Evolutionary conservation across 257 asterid species (phyloP).

Genomic region (Nyctanthes arbortristis): DNA sequence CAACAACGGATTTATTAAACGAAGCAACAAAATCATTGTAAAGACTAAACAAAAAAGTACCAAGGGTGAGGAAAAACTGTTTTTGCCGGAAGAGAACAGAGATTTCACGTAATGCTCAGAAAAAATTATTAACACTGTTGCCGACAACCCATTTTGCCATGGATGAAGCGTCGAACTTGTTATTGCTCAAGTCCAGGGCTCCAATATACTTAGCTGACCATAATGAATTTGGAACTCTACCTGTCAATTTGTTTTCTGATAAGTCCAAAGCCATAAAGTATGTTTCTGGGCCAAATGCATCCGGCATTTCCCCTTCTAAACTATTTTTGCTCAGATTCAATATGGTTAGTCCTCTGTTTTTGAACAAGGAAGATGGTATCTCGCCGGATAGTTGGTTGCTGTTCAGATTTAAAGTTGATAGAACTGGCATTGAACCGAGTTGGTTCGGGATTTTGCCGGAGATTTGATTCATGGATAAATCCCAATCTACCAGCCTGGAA

Average conservation of each 20-base stretch:
- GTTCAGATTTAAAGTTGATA: too few relatives aligned
- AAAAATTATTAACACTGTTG: background rate
- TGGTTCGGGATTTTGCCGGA: constrained; percentile 47
- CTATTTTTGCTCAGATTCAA: background rate
- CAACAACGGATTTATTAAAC: too few relatives aligned
- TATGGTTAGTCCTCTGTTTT: background rate
- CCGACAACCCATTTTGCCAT: background rate
- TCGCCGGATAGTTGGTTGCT: background rate
- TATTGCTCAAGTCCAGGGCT: background rate
- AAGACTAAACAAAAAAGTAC: too few relatives aligned
- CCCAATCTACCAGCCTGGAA: constrained; percentile 45
- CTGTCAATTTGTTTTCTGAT: background rate
- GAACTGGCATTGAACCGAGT: constrained; percentile 28
- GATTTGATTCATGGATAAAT: constrained; percentile 43
- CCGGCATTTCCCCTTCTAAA: background rate
- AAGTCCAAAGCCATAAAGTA: background rate
- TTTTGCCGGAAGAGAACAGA: background rate
- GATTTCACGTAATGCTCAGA: too few relatives aligned
- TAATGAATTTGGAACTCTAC: background rate
- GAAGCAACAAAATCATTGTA: too few relatives aligned
- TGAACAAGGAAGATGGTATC: background rate
- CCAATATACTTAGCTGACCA: background rate
- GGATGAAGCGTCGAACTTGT: background rate
- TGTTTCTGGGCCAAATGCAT: background rate
- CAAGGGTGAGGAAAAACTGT: too few relatives aligned